Evolutionary conservation across 306 rosid species (phyloP).

Genomic region (Trichosanthes truncata): DNA sequence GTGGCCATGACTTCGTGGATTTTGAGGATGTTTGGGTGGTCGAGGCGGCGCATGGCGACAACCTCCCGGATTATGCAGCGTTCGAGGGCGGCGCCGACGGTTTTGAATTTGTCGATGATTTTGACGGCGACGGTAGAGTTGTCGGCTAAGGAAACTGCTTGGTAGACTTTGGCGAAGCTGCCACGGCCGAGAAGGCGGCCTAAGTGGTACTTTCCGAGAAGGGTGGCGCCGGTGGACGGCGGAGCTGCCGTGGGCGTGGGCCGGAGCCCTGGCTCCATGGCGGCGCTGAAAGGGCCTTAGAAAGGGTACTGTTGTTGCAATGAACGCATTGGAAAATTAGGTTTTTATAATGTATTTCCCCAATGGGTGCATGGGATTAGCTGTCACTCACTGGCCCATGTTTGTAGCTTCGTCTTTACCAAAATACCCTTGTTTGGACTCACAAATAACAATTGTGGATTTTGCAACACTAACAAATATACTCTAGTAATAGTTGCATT

Average conservation of each 20-base stretch:
- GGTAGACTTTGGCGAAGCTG: conserved; percentile 74
- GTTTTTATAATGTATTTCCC: not conserved
- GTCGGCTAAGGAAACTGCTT: conserved; percentile 46
- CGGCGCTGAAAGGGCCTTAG: not conserved
- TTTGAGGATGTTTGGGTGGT: conserved; percentile 52
- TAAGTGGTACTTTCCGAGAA: conserved; percentile 51
- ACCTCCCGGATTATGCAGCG: conserved; percentile 60
- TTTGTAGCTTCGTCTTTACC: not conserved
- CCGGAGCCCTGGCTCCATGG: conserved; percentile 35
- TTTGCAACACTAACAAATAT: too few species aligned
- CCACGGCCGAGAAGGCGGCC: conserved; percentile 61
- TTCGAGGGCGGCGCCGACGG: conserved; percentile 37
- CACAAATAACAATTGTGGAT: too few species aligned
- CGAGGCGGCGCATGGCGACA: conserved; percentile 73
- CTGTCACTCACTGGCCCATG: not conserved
- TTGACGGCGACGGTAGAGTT: conserved; percentile 55
- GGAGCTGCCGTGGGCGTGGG: not conserved
- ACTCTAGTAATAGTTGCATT: too few species aligned
- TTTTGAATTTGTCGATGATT: conserved; percentile 56
- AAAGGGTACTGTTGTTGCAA: not conserved
- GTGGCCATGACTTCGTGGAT: conserved; percentile 79
- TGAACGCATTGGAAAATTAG: not conserved
- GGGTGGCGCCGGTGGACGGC: conserved; percentile 6
- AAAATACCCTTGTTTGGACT: not conserved
- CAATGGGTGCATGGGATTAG: not conserved